Evolutionary conservation across 768 basidiomycete genomes (phyloP).

Genomic region (Pleurotus tuoliensis): DNA sequence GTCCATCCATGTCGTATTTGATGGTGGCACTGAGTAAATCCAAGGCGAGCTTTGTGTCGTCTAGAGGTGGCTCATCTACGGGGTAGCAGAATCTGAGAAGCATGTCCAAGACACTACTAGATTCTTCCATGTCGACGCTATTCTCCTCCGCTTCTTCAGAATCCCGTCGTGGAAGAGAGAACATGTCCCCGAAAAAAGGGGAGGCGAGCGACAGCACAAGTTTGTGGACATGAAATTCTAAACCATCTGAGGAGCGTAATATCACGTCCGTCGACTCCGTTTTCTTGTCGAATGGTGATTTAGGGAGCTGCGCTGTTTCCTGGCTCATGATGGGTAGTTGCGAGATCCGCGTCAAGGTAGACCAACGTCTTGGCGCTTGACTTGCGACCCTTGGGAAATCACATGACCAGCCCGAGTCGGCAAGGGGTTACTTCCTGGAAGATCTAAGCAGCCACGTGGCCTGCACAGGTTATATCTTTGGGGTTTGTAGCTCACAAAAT

Average conservation of each 20-base stretch:
- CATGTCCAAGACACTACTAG: conserved; percentile 32
- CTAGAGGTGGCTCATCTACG: conserved; percentile 12
- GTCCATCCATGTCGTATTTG: neutral
- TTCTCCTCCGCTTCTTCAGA: conserved; percentile 12
- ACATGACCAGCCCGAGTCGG: too few relatives aligned
- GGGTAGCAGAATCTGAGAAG: conserved; percentile 49
- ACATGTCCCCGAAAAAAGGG: conserved; percentile 53
- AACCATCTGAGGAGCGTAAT: conserved; percentile 48
- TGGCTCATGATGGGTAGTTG: too few relatives aligned
- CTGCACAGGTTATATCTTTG: too few relatives aligned
- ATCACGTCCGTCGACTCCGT: conserved; percentile 31
- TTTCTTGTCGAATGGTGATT: too few relatives aligned
- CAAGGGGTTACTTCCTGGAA: too few relatives aligned
- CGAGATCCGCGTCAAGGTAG: too few relatives aligned
- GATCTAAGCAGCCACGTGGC: too few relatives aligned
- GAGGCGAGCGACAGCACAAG: conserved; percentile 52
- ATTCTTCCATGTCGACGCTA: conserved; percentile 45
- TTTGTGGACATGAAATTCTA: conserved; percentile 52
- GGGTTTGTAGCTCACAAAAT: too few relatives aligned
- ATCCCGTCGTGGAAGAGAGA: conserved; percentile 44
- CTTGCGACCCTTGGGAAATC: too few relatives aligned
- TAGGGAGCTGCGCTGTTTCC: too few relatives aligned
- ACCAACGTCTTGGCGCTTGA: too few relatives aligned
- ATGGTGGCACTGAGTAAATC: neutral
- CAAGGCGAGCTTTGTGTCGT: neutral